Conservation (phyloP, 2,329 filamentous ascomycete species). For the Xylaria sp. region DNA sequence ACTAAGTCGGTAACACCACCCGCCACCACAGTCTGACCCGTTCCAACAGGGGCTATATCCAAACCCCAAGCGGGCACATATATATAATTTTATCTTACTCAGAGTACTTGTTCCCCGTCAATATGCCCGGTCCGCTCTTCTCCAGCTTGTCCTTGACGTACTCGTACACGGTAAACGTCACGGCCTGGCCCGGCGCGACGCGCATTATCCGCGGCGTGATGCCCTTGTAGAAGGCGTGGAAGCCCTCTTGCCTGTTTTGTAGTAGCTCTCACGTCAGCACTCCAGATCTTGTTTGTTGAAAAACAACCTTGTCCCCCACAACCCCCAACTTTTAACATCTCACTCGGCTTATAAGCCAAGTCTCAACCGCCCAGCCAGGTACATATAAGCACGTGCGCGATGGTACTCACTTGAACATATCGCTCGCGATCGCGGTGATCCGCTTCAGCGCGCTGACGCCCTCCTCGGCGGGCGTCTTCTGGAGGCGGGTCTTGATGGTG, state of each 20-base stretch:
- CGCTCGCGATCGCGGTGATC: constrained; percentile 75
- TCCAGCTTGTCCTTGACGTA: constrained; percentile 74
- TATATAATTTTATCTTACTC: constrained; percentile 52
- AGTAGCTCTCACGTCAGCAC: background rate
- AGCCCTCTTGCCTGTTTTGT: constrained; percentile 75
- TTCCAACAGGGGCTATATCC: too few relatives aligned
- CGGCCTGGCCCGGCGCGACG: constrained; percentile 91
- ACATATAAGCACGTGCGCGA: too few relatives aligned
- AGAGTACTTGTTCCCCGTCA: constrained; percentile 67
- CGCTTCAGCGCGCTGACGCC: constrained; percentile 80
- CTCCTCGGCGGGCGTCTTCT: constrained; percentile 81
- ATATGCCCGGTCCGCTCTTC: constrained; percentile 60
- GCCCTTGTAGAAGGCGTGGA: constrained; percentile 97
- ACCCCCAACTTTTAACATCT: too few relatives aligned
- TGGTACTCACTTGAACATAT: constrained; percentile 75
- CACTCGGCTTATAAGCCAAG: too few relatives aligned
- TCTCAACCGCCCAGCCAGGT: too few relatives aligned
- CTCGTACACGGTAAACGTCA: constrained; percentile 78
- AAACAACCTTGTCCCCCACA: background rate
- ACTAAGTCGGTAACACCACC: too few relatives aligned
- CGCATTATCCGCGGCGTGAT: constrained; percentile 98
- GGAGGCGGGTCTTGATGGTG: constrained; percentile 96
- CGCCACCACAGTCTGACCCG: too few relatives aligned
- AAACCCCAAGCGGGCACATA: background rate
- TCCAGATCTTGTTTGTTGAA: too few relatives aligned